These are phyloP conservation scores for Trichoderma sp. DNA, from an alignment of 2,329 filamentous ascomycete genomes.

Conservation along the genomic window DNA sequence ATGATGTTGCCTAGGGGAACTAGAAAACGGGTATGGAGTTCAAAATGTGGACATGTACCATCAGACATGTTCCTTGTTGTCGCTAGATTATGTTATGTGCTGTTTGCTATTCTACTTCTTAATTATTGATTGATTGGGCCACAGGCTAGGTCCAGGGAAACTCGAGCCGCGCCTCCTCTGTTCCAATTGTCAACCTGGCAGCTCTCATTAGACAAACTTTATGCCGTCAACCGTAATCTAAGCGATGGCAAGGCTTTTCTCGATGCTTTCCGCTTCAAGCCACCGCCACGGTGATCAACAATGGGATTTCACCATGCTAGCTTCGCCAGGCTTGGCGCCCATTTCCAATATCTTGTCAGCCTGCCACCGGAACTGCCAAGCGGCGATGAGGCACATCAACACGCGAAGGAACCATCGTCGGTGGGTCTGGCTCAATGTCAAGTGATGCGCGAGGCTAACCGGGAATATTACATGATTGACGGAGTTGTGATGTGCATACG, in stretches of 20 bases:
- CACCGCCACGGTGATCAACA: not conserved
- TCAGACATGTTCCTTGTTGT: not conserved
- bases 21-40: conserved; percentile 6
- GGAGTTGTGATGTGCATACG: not conserved
- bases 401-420: not conserved
- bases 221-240: not conserved
- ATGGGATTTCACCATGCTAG: not conserved
- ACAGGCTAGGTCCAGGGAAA: not conserved
- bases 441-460: not conserved
- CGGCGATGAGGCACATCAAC: not conserved
- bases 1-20: not conserved
- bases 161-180: too few species aligned
- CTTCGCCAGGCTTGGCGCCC: not conserved
- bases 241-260: not conserved
- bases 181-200: not conserved
- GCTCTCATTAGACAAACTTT: not conserved
- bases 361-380: not conserved
- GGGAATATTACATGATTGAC: not conserved
- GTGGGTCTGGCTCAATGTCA: not conserved
- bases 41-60: conserved; percentile 1
- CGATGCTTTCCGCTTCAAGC: not conserved
- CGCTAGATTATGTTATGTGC: not conserved
- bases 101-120: not conserved
- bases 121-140: not conserved
- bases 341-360: not conserved